These are phyloP conservation scores for Phytophthora ramorum DNA, from an alignment of 352 stramenopile species.

Conservation along the genomic window DNA sequence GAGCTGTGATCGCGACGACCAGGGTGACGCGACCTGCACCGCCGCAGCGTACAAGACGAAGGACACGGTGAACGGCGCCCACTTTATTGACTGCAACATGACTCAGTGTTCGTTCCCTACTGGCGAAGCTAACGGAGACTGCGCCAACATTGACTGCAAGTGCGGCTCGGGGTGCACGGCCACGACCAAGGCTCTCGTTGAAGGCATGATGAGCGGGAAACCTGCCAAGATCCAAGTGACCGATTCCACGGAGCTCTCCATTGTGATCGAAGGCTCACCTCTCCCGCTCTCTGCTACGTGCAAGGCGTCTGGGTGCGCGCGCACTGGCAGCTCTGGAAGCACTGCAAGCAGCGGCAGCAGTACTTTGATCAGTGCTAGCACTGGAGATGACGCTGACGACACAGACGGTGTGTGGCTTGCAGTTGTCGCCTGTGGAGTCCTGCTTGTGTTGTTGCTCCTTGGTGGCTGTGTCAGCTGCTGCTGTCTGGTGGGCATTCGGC, in stretches of 20 bases:
- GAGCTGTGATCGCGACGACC: conserved; percentile 51
- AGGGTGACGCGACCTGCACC: conserved; percentile 47
- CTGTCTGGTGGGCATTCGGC: conserved; percentile 5
- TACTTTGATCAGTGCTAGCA: conserved; percentile 16
- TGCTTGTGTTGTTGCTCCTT: conserved; percentile 15
- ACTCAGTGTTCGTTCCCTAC: conserved; percentile 55
- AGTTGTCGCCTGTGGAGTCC: conserved; percentile 24
- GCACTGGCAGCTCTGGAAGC: conserved; percentile 12
- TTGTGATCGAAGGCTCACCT: conserved; percentile 74
- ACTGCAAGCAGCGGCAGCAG: conserved; percentile 15
- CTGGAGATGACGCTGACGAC: conserved; percentile 9
- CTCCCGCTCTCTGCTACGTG: conserved; percentile 75
- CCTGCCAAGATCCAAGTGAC: conserved; percentile 53
- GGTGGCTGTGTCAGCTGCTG: conserved; percentile 29
- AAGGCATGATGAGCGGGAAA: conserved; percentile 68
- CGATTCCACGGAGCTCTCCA: conserved; percentile 49
- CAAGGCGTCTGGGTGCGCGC: conserved; percentile 65
- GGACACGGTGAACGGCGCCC: conserved; percentile 47
- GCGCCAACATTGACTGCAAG: conserved; percentile 60
- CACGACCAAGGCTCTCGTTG: conserved; percentile 69
- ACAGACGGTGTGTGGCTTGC: conserved; percentile 13
- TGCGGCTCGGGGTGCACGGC: conserved; percentile 58
- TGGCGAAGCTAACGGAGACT: conserved; percentile 50
- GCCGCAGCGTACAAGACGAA: conserved; percentile 71
- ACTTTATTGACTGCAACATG: conserved; percentile 74